These are phyloP conservation scores for Cytospora mali DNA, from an alignment of 2,329 filamentous ascomycete species.

Conservation along the genomic window DNA sequence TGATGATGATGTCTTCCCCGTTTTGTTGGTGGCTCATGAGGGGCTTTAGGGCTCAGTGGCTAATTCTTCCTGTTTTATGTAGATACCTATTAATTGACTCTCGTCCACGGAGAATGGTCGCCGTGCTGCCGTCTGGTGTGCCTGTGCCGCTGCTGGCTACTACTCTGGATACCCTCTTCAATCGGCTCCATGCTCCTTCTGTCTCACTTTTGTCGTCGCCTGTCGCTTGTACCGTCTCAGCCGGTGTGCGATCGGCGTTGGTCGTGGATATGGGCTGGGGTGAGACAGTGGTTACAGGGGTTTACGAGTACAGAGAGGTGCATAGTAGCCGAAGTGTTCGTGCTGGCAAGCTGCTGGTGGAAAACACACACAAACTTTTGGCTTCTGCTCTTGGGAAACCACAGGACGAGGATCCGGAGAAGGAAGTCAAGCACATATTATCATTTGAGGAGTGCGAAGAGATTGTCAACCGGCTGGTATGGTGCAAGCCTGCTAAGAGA, in stretches of 20 bases:
- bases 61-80: slow-evolving; percentile 22
- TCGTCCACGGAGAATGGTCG: slow-evolving; percentile 71
- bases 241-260: slow-evolving; percentile 82
- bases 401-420: slow-evolving; percentile 32
- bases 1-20: background rate
- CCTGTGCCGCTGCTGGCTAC: slow-evolving; percentile 78
- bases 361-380: slow-evolving; percentile 68
- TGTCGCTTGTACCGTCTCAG: slow-evolving; percentile 73
- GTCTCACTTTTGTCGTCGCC: slow-evolving; percentile 81
- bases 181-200: slow-evolving; percentile 75
- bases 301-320: slow-evolving; percentile 91
- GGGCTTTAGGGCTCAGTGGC: background rate
- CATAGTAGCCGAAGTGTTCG: slow-evolving; percentile 69
- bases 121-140: slow-evolving; percentile 76
- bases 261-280: slow-evolving; percentile 92
- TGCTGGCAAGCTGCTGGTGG: slow-evolving; percentile 71
- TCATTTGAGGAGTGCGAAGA: slow-evolving; percentile 84
- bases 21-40: background rate
- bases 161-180: slow-evolving; percentile 77
- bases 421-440: slow-evolving; percentile 44
- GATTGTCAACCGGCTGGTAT: slow-evolving; percentile 72
- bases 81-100: slow-evolving; percentile 72
- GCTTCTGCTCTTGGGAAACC: slow-evolving; percentile 44
- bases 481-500: slow-evolving; percentile 61
- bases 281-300: slow-evolving; percentile 80